These are phyloP conservation scores for Tetraselmis striata DNA, from an alignment of 139 green algal species.

Conservation along the genomic window DNA sequence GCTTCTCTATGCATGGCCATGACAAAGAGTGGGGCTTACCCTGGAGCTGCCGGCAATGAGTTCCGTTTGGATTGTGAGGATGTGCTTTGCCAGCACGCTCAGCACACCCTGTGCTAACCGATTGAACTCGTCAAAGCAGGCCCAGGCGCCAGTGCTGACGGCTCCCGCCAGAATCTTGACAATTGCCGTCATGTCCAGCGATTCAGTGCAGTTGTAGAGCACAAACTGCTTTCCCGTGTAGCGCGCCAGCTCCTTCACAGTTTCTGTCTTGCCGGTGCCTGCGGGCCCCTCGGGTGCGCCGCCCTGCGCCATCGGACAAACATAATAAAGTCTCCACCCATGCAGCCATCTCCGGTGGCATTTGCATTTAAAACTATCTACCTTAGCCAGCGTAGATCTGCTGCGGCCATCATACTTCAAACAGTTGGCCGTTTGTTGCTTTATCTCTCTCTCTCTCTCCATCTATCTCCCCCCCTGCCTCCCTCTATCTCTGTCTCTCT, in stretches of 20 bases:
- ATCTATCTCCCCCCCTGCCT: no score
- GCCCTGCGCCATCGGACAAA: not conserved
- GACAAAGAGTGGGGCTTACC: no score
- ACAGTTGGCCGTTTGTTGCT: no score
- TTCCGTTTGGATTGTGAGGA: constrained; percentile 32
- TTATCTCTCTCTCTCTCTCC: no score
- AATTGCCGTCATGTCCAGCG: constrained; percentile 36
- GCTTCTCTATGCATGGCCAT: no score
- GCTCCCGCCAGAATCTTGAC: constrained; percentile 32
- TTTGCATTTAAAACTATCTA: no score
- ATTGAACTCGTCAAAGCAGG: constrained; percentile 48
- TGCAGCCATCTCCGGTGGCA: no score
- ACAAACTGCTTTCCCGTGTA: constrained; percentile 18
- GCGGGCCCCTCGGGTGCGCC: constrained; percentile 13
- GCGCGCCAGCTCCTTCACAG: constrained; percentile 28
- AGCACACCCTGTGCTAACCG: constrained; percentile 32
- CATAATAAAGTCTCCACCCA: no score
- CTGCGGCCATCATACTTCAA: no score
- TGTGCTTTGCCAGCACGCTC: constrained; percentile 35
- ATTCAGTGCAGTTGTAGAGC: constrained; percentile 39
- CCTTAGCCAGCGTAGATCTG: no score
- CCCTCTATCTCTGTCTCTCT: no score
- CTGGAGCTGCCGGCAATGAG: constrained; percentile 8
- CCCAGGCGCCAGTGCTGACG: constrained; percentile 28
- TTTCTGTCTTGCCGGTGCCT: constrained; percentile 36